These are phyloP conservation scores for Dioszegia aurantiaca DNA, from an alignment of 768 basidiomycete genomes.

Conservation along the genomic window DNA sequence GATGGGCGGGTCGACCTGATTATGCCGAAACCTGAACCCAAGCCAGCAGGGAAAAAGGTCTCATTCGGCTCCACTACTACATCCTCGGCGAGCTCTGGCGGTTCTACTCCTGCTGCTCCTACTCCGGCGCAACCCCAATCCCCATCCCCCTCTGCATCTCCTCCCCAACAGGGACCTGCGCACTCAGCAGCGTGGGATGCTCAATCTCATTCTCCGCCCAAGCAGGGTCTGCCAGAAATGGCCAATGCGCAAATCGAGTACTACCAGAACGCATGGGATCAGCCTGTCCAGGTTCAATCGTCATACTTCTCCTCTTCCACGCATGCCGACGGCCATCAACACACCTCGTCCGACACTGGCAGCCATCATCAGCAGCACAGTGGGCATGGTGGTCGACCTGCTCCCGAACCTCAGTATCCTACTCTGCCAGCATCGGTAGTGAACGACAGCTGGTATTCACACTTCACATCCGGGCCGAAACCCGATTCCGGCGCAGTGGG, in stretches of 20 bases:
- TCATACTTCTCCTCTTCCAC: conserved; percentile 18
- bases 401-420: conserved; percentile 52
- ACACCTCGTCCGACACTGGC: no score
- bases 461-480: conserved; percentile 48
- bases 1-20: conserved; percentile 87
- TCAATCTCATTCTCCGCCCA: conserved; percentile 74
- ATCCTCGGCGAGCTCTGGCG: no score
- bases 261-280: conserved; percentile 85
- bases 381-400: conserved; percentile 1
- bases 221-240: conserved; percentile 60
- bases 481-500: conserved; percentile 74
- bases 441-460: conserved; percentile 66
- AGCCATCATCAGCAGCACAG: no score
- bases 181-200: conserved; percentile 78
- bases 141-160: conserved; percentile 28
- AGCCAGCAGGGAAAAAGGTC: conserved; percentile 9
- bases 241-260: conserved; percentile 66
- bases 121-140: conserved; percentile 7
- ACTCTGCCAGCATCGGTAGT: conserved; percentile 67
- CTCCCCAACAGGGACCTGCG: conserved; percentile 35
- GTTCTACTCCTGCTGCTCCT: not conserved
- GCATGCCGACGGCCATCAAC: no score
- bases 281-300: conserved; percentile 52
- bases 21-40: conserved; percentile 55
- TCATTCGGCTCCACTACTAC: not conserved